Percentiles rank a stretch among this genome's conserved stretches.
Conservation (phyloP, 495 filamentous ascomycete species). For the Podospora conica region DNA sequence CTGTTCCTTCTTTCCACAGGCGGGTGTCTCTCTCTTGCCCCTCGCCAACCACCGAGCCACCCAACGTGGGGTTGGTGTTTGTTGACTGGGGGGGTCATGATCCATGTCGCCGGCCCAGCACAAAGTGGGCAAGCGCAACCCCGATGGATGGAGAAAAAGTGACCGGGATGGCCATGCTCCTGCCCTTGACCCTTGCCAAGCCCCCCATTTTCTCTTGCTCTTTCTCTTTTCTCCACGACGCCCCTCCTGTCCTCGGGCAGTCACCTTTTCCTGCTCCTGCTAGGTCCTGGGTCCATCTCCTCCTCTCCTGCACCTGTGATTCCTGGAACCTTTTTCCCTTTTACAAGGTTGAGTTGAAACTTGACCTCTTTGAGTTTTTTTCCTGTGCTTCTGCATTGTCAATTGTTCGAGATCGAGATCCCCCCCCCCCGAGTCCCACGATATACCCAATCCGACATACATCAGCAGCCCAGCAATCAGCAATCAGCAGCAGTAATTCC, state of each 20-base stretch:
- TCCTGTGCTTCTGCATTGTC: constrained; percentile 7
- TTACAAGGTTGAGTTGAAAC: constrained; percentile 3
- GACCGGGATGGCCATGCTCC: constrained; percentile 3
- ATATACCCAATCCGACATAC: background rate
- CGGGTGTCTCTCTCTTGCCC: too few relatives aligned
- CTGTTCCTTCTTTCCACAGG: background rate
- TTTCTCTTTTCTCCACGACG: constrained; percentile 18
- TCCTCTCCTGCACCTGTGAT: constrained; percentile 11
- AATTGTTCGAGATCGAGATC: constrained; percentile 3
- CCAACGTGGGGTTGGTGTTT: constrained; percentile 26
- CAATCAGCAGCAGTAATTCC: too few relatives aligned
- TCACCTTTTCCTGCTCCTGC: background rate
- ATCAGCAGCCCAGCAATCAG: constrained; percentile 1
- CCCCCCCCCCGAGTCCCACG: background rate
- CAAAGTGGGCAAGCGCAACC: constrained; percentile 7
- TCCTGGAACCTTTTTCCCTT: constrained; percentile 7
- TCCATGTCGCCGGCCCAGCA: background rate
- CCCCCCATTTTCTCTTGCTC: constrained; percentile 4
- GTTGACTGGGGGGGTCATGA: constrained; percentile 6
- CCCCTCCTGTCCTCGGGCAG: constrained; percentile 10
- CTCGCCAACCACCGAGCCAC: too few relatives aligned
- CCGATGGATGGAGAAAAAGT: constrained; percentile 6
- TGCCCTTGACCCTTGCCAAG: constrained; percentile 20
- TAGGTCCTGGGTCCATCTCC: too few relatives aligned
- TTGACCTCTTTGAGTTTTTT: constrained; percentile 1